phyloP scores from a whole-genome alignment of 129 eudicot species.

The Ambrosia artemisiifolia region DNA sequence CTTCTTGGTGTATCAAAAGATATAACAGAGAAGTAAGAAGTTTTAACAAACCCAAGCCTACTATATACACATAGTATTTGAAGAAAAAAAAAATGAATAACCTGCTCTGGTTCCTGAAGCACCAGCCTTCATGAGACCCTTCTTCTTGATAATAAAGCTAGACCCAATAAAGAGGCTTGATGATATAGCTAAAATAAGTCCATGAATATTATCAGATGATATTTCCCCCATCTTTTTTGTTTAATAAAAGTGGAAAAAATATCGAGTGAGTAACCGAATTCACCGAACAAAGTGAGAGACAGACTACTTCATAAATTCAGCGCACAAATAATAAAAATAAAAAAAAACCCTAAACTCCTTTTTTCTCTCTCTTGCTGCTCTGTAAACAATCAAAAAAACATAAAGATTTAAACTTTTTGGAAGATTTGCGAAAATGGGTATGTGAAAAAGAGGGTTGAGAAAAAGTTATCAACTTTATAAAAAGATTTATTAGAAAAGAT shows the following conservation, averaged over 20 bases:
- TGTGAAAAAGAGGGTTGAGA: slow-evolving; percentile 24
- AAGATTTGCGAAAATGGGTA: slow-evolving; percentile 20
- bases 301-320: slow-evolving; percentile 15
- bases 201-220: slow-evolving; percentile 63
- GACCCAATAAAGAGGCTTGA: slow-evolving; percentile 86
- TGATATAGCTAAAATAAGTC: slow-evolving; percentile 65
- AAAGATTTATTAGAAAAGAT: background rate
- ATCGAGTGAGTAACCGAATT: slow-evolving; percentile 9
- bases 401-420: slow-evolving; percentile 29
- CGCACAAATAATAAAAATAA: slow-evolving; percentile 1
- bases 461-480: slow-evolving; percentile 20
- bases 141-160: slow-evolving; percentile 82
- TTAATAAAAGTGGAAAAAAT: slow-evolving; percentile 31
- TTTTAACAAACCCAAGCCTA: too few relatives aligned
- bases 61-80: background rate
- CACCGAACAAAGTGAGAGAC: slow-evolving; percentile 15
- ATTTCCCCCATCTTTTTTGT: slow-evolving; percentile 45
- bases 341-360: slow-evolving; percentile 5
- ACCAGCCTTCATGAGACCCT: slow-evolving; percentile 78
- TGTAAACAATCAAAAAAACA: background rate
- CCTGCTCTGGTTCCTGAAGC: slow-evolving; percentile 77
- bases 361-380: slow-evolving; percentile 8
- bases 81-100: background rate
- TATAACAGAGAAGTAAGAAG: background rate
- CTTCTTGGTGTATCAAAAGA: background rate